These are phyloP conservation scores for Neurospora cerealis DNA, from an alignment of 495 filamentous ascomycete genomes.

Conservation along the genomic window DNA sequence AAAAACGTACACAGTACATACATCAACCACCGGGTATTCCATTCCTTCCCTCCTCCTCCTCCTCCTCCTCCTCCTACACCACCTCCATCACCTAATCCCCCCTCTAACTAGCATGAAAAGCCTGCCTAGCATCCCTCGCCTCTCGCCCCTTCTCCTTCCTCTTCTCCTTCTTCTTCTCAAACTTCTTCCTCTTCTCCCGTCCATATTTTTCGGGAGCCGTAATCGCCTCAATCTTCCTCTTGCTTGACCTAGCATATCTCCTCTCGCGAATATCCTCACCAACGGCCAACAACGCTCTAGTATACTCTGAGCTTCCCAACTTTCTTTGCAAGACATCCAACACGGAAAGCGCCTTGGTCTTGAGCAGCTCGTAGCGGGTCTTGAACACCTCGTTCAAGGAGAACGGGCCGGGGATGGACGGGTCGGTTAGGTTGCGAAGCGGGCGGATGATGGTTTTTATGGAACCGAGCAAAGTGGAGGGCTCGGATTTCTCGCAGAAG, in stretches of 20 bases:
- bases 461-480: conserved; percentile 46
- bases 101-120: background rate
- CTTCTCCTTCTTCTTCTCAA: conserved; percentile 73
- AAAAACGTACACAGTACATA: background rate
- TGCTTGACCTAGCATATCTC: conserved; percentile 61
- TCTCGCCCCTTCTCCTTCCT: conserved; percentile 65
- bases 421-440: conserved; percentile 74
- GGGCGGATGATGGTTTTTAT: conserved; percentile 64
- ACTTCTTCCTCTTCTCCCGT: conserved; percentile 72
- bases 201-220: conserved; percentile 68
- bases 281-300: conserved; percentile 55
- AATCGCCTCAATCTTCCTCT: conserved; percentile 80
- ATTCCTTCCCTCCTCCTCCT: background rate
- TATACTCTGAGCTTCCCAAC: conserved; percentile 70
- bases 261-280: conserved; percentile 56
- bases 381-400: conserved; percentile 58
- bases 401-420: conserved; percentile 56
- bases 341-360: conserved; percentile 58
- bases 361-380: conserved; percentile 54
- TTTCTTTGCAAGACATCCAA: conserved; percentile 70
- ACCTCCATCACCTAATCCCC: background rate
- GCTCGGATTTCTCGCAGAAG: conserved; percentile 47
- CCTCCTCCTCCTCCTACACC: background rate
- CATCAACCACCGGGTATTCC: background rate
- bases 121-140: conserved; percentile 53